phyloP scores from a whole-genome alignment of 2,329 filamentous ascomycete species.

The Fusarium sp. region DNA sequence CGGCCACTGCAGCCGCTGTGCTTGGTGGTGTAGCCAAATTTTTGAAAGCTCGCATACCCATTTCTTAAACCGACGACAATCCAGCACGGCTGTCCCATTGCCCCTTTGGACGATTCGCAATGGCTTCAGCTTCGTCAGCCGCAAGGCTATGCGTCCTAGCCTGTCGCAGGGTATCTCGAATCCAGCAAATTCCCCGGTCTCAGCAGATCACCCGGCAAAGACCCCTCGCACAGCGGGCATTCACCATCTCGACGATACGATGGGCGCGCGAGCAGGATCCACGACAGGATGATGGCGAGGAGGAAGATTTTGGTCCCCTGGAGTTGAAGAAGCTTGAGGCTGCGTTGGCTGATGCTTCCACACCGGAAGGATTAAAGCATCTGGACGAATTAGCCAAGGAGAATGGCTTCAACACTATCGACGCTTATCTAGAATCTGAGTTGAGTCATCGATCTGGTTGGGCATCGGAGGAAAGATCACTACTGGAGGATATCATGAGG shows the following conservation, averaged over 20 bases:
- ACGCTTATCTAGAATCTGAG: slow-evolving; percentile 45
- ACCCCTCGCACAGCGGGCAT: slow-evolving; percentile 39
- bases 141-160: slow-evolving; percentile 50
- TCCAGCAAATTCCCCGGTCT: slow-evolving; percentile 37
- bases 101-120: slow-evolving; percentile 41
- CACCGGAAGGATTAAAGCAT: slow-evolving; percentile 47
- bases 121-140: slow-evolving; percentile 53
- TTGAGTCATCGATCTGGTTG: slow-evolving; percentile 45
- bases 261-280: slow-evolving; percentile 38
- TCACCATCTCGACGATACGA: slow-evolving; percentile 47
- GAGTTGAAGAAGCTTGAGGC: slow-evolving; percentile 47
- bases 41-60: slow-evolving; percentile 43
- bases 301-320: slow-evolving; percentile 41
- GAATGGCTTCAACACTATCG: slow-evolving; percentile 48
- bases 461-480: slow-evolving; percentile 45
- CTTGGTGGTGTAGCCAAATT: slow-evolving; percentile 43
- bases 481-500: slow-evolving; percentile 46
- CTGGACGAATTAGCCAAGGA: slow-evolving; percentile 50
- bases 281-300: slow-evolving; percentile 36
- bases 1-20: slow-evolving; percentile 2
- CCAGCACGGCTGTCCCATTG: slow-evolving; percentile 41
- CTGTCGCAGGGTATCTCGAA: slow-evolving; percentile 46
- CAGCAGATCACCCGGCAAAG: slow-evolving; percentile 41
- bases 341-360: slow-evolving; percentile 44
- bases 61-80: slow-evolving; percentile 34